These are phyloP conservation scores for Pinus taeda DNA, from an alignment of 75 land plant species.

Conservation along the genomic window DNA sequence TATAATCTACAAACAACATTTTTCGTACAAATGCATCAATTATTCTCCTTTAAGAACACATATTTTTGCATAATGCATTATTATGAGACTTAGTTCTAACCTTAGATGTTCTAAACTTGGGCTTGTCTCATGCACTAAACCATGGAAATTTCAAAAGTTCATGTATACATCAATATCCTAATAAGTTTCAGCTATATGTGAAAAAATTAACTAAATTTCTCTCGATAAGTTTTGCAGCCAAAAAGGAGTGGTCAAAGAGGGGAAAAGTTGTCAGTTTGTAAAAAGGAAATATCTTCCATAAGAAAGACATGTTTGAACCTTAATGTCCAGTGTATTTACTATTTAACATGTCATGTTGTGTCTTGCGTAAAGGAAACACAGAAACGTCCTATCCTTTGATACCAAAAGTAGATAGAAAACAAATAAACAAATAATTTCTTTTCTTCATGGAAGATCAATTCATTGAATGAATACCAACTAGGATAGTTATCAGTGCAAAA, in stretches of 20 bases:
- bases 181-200: neutral
- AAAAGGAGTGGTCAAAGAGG: neutral
- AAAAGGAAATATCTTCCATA: neutral
- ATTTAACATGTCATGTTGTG: neutral
- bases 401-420: neutral
- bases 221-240: neutral
- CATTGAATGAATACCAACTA: conserved; percentile 61
- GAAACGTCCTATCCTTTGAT: neutral
- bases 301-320: neutral
- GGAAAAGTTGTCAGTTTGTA: neutral
- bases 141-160: neutral
- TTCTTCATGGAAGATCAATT: neutral
- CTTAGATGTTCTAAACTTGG: neutral
- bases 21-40: no score
- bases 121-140: neutral
- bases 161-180: neutral
- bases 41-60: no score
- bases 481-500: conserved; percentile 94
- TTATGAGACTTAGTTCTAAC: neutral
- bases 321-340: neutral
- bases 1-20: no score
- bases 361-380: neutral
- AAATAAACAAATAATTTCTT: neutral
- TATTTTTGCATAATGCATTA: no score
- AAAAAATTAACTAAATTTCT: neutral